A percentile compares a stretch with the other conserved stretches of the same genome.
phyloP scores from a whole-genome alignment of 2,329 filamentous ascomycete genomes.

The Teratosphaeria nubilosa region DNA sequence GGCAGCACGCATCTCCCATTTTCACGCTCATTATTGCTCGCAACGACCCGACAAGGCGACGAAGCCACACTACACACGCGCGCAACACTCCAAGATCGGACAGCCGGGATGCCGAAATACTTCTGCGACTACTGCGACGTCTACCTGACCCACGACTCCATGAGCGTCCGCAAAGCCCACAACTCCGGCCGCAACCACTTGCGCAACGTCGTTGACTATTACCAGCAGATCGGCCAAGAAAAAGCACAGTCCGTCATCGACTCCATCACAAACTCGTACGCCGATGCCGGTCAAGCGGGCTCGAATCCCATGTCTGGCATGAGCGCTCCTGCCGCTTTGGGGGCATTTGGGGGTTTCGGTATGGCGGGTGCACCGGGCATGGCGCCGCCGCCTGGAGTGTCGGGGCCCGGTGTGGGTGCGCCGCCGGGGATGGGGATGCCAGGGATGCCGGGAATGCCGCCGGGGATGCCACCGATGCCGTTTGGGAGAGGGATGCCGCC shows the following conservation, averaged over 20 bases:
- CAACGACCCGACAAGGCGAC: background rate
- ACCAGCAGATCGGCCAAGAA: constrained; percentile 97
- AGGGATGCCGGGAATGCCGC: background rate
- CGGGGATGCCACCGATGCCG: constrained; percentile 9
- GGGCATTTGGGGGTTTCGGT: constrained; percentile 7
- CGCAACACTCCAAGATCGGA: background rate
- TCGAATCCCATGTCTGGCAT: constrained; percentile 67
- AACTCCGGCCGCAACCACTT: constrained; percentile 94
- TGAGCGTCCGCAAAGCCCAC: constrained; percentile 98
- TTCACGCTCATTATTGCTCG: background rate
- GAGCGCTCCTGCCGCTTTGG: background rate
- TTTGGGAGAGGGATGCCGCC: constrained; percentile 11
- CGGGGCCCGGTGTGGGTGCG: constrained; percentile 8
- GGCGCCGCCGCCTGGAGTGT: constrained; percentile 19
- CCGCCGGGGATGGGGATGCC: constrained; percentile 12
- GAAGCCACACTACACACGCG: background rate
- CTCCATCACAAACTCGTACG: constrained; percentile 92
- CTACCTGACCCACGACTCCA: constrained; percentile 98
- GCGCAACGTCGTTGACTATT: constrained; percentile 96
- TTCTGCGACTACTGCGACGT: constrained; percentile 95
- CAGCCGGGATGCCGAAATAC: constrained; percentile 25
- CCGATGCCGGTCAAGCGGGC: constrained; percentile 79
- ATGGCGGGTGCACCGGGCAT: constrained; percentile 14
- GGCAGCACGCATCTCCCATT: background rate
- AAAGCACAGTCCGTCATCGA: constrained; percentile 98